Evolutionary conservation across 1,284 basidiomycete species (phyloP).

Genomic region (Athelia sp.): DNA sequence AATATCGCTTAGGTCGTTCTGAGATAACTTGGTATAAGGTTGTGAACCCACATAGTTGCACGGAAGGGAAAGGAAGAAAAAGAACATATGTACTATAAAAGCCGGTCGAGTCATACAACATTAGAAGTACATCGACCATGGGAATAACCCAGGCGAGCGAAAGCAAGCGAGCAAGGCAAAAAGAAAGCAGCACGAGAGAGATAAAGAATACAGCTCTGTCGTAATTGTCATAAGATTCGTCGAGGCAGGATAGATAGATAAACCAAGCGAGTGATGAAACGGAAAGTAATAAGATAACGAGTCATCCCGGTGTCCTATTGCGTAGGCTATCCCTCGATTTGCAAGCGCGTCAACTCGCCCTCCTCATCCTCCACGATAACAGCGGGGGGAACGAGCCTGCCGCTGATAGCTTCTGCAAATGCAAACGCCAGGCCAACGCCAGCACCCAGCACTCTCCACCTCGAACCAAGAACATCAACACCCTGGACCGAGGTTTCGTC

Average conservation of each 20-base stretch:
- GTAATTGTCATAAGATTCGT: background rate
- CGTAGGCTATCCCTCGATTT: background rate
- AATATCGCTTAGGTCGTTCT: conserved; percentile 76
- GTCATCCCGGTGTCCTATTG: background rate
- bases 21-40: conserved; percentile 10
- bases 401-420: conserved; percentile 52
- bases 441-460: conserved; percentile 48
- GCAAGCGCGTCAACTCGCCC: background rate
- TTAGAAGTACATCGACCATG: background rate
- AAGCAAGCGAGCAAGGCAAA: background rate
- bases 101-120: conserved; percentile 1
- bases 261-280: background rate
- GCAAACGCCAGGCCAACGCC: conserved; percentile 52
- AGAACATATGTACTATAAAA: background rate
- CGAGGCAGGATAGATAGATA: background rate
- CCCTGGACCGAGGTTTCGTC: conserved; percentile 7
- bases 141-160: background rate
- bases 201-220: background rate
- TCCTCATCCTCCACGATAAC: background rate
- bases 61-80: background rate
- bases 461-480: conserved; percentile 46
- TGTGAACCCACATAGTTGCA: background rate
- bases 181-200: background rate
- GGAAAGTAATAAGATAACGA: background rate
- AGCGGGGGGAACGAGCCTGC: background rate